Evolutionary conservation across 2,329 filamentous ascomycete genomes (phyloP).

Genomic region (Neonectria coccinea): DNA sequence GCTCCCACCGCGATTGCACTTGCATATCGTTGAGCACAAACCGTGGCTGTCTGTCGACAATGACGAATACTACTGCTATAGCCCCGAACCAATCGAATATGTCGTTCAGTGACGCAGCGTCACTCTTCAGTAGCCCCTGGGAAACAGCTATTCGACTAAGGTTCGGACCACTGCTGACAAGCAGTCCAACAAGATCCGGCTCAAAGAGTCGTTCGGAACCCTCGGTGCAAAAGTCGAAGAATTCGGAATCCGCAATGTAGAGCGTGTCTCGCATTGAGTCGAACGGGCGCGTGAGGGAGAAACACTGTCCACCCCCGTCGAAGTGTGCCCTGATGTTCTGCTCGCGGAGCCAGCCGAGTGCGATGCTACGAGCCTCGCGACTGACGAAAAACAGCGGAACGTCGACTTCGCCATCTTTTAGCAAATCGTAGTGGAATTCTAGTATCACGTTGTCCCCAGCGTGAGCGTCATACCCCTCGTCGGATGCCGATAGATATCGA

Average conservation of each 20-base stretch:
- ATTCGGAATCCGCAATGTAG: conserved; percentile 18
- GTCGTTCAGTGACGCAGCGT: not conserved
- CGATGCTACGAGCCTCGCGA: conserved; percentile 16
- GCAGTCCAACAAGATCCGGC: not conserved
- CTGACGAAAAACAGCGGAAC: conserved; percentile 18
- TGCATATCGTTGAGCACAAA: not conserved
- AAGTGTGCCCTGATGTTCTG: not conserved
- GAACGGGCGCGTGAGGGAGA: conserved; percentile 25
- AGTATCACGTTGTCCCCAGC: not conserved
- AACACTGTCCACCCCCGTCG: not conserved
- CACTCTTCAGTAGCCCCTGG: not conserved
- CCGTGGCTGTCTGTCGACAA: conserved; percentile 14
- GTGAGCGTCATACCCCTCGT: not conserved
- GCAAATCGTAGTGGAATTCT: conserved; percentile 20
- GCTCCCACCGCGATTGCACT: conserved; percentile 13
- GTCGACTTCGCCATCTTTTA: not conserved
- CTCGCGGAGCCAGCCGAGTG: conserved; percentile 10
- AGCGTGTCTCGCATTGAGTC: conserved; percentile 8
- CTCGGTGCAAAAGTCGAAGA: not conserved
- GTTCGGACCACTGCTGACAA: not conserved
- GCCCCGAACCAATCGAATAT: not conserved
- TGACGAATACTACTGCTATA: not conserved
- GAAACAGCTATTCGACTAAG: conserved; percentile 19
- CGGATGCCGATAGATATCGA: conserved; percentile 3
- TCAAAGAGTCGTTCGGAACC: not conserved